These are phyloP conservation scores for Coprinopsis sp. DNA, from an alignment of 768 basidiomycete genomes.

Conservation along the genomic window DNA sequence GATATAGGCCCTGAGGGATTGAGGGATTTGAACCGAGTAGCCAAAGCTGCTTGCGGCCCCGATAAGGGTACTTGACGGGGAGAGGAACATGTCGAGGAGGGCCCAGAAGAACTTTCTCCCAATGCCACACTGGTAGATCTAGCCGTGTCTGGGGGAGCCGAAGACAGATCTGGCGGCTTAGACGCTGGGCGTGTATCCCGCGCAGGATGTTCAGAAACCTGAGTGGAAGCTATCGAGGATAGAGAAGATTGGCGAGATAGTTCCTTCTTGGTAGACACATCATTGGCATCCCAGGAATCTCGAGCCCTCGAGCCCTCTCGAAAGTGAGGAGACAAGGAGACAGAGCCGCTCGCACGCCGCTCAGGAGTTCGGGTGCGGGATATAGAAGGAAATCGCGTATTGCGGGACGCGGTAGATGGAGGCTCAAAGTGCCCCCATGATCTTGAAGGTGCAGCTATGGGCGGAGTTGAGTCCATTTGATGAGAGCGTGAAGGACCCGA, in stretches of 20 bases:
- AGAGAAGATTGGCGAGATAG: conserved; percentile 48
- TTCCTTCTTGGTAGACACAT: conserved; percentile 1
- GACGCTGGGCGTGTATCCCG: conserved; percentile 20
- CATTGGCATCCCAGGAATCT: conserved; percentile 13
- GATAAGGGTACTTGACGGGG: no score
- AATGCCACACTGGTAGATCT: no score
- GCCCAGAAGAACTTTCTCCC: no score
- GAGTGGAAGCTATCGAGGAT: conserved; percentile 55
- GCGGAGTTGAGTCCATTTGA: conserved; percentile 19
- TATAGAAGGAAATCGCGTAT: neutral
- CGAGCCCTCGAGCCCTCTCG: conserved; percentile 12
- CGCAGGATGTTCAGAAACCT: conserved; percentile 38
- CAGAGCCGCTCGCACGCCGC: neutral
- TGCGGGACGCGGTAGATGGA: neutral
- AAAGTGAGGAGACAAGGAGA: neutral
- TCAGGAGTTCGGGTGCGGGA: conserved; percentile 6
- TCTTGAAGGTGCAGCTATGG: conserved; percentile 18
- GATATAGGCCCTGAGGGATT: neutral
- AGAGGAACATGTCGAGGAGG: no score
- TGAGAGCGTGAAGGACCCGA: conserved; percentile 17
- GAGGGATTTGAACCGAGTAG: neutral
- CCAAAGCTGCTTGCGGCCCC: neutral
- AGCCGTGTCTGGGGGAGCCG: no score
- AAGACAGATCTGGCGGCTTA: conserved; percentile 11
- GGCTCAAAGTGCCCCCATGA: conserved; percentile 24